These are phyloP conservation scores for Yamadazyma olivae DNA, from an alignment of 805 yeast genomes.

Conservation along the genomic window DNA sequence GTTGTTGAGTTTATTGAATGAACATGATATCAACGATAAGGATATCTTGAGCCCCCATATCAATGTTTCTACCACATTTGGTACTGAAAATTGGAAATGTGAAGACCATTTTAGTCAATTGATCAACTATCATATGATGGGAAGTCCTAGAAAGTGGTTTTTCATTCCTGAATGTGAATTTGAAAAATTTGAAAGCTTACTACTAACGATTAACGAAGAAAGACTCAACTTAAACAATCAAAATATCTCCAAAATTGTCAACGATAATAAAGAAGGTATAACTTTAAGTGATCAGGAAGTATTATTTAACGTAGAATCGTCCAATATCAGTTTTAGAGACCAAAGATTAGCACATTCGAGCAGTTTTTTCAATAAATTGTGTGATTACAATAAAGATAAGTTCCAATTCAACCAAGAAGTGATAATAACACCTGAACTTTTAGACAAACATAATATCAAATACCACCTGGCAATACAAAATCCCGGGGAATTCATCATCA, in stretches of 20 bases:
- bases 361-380: conserved; percentile 20
- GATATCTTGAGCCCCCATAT: conserved; percentile 44
- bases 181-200: conserved; percentile 38
- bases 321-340: neutral
- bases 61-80: conserved; percentile 51
- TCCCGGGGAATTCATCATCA: conserved; percentile 60
- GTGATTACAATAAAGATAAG: conserved; percentile 11
- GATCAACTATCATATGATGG: conserved; percentile 53
- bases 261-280: neutral
- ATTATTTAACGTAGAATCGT: neutral
- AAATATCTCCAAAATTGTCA: neutral
- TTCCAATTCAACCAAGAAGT: conserved; percentile 33
- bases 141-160: conserved; percentile 58
- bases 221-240: neutral
- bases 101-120: conserved; percentile 61
- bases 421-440: conserved; percentile 46
- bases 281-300: neutral
- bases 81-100: conserved; percentile 53
- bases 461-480: conserved; percentile 50
- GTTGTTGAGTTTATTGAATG: conserved; percentile 41
- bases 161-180: conserved; percentile 57
- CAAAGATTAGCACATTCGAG: conserved; percentile 27
- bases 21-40: conserved; percentile 40
- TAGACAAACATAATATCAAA: conserved; percentile 48
- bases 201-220: neutral